Evolutionary conservation across 345 rosid species (phyloP).

Genomic region (Pistacia vera): DNA sequence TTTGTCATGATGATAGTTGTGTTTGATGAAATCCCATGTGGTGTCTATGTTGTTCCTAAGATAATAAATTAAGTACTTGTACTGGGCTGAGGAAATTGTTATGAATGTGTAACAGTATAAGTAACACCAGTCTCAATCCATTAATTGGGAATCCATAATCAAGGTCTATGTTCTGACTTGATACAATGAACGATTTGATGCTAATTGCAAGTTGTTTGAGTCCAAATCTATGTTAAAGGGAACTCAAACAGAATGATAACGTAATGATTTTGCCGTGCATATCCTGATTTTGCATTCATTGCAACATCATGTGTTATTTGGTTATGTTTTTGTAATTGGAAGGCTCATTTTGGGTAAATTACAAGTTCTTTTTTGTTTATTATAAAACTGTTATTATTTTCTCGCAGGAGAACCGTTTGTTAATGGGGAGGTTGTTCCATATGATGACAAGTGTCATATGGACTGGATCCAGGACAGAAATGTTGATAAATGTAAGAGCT

Average conservation of each 20-base stretch:
- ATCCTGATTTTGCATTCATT: background rate
- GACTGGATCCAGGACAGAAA: slow-evolving; percentile 39
- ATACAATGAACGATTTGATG: background rate
- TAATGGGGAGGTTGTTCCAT: slow-evolving; percentile 38
- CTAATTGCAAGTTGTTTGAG: background rate
- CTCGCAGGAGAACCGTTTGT: slow-evolving; percentile 43
- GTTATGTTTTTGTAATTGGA: background rate
- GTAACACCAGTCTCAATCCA: background rate
- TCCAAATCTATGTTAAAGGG: background rate
- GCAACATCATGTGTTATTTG: background rate
- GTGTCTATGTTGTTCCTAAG: background rate
- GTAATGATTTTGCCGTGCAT: background rate
- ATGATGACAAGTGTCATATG: slow-evolving; percentile 37
- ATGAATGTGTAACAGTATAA: background rate
- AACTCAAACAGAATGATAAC: background rate
- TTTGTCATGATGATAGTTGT: background rate
- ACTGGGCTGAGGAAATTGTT: too few species aligned
- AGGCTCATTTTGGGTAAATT: background rate
- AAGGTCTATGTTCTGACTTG: background rate
- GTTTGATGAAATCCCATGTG: background rate
- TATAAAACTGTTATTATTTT: background rate
- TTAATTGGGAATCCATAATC: background rate
- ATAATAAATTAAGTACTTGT: too few species aligned
- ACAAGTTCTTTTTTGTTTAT: background rate
- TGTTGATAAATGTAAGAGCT: slow-evolving; percentile 17